Base-by-base conservation (phyloP, 176 grass and related monocot genomes). In the Eleusine indica region DNA sequence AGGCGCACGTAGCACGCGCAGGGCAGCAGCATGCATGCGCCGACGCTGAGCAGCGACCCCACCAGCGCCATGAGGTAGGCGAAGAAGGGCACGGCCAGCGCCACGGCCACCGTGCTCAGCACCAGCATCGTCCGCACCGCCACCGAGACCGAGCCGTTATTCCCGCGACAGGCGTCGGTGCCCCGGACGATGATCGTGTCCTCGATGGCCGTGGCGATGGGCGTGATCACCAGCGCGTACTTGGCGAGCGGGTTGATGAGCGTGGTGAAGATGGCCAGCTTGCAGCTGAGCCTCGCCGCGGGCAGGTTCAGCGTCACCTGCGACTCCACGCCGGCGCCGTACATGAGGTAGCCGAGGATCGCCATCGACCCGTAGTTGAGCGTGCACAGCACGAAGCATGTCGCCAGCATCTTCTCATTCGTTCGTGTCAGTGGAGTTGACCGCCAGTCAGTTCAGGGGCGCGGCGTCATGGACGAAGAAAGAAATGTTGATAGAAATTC, bases 281-380 rank as follows among this genome's bases (percentile, higher is more conserved):
- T 86, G 7, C 88, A 84, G 66, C 86, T 84, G n/a, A 90, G 61
- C 78, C 73, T 66, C 19, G 58, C 86, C 39, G 58, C 60, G 4
- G 90, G 90, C 14, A 95, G 93, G 68, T 92, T 95, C 18, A 95
- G 77, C 0, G 94, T 97, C 84, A 94, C 84, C 80, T 97, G 89
- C 1, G 91, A 94, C 61, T 73, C 43, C 77, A 94, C 66, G 56
- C 74, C 71, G 25, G 81, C 87, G 56, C 91, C 91, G 66, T 90
- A 97, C 91, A 97, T 97, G 48, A 94, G 89, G 87, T 97, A 97
- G 30, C 91, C 94, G 0, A 97, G 73, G 17, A 94, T 63, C 2
- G 91, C 94, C 91, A 90, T 90, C 38, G 75, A 85, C 3, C 74
- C 89, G 35, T 91, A 91, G 83, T 90, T 95, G 74, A 90, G 70